These are phyloP conservation scores for Penicillium subrubescens DNA, from an alignment of 495 filamentous ascomycete species.

Conservation along the genomic window DNA sequence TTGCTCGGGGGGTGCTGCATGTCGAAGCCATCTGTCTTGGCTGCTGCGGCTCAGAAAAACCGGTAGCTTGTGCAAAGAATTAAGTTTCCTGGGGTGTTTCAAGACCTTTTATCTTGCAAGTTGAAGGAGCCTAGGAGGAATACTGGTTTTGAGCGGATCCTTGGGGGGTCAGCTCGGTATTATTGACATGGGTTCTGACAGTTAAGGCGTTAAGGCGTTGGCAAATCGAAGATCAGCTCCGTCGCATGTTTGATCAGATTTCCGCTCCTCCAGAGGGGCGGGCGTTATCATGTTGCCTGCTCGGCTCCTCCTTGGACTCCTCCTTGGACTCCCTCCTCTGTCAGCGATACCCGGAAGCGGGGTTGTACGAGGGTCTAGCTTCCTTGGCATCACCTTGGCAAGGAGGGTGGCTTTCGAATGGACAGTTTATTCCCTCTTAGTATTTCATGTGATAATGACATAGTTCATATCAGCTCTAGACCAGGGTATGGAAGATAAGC, in stretches of 20 bases:
- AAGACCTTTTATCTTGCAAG: neutral
- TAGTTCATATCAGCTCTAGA: constrained; percentile 4
- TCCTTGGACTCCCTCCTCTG: neutral
- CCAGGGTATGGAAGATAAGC: neutral
- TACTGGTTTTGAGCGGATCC: neutral
- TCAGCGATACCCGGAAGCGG: constrained; percentile 6
- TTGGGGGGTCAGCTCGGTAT: neutral
- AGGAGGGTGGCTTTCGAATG: constrained; percentile 7
- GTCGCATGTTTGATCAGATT: constrained; percentile 2
- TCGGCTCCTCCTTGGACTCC: neutral
- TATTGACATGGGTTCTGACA: neutral
- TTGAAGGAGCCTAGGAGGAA: neutral
- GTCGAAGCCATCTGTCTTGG: constrained; percentile 3
- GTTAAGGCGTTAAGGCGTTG: too few species aligned
- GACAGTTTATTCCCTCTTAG: constrained; percentile 15
- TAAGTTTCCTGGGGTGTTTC: neutral
- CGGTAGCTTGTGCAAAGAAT: neutral
- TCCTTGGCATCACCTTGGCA: constrained; percentile 17
- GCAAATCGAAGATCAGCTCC: constrained; percentile 4
- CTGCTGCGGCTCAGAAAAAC: constrained; percentile 1
- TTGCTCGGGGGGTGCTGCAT: neutral
- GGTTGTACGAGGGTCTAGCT: constrained; percentile 11
- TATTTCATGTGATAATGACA: constrained; percentile 9
- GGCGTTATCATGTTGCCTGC: constrained; percentile 3
- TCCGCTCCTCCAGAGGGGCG: constrained; percentile 4